Evolutionary conservation across 2,329 filamentous ascomycete species (phyloP).

Genomic region (Cercospora sp.): DNA sequence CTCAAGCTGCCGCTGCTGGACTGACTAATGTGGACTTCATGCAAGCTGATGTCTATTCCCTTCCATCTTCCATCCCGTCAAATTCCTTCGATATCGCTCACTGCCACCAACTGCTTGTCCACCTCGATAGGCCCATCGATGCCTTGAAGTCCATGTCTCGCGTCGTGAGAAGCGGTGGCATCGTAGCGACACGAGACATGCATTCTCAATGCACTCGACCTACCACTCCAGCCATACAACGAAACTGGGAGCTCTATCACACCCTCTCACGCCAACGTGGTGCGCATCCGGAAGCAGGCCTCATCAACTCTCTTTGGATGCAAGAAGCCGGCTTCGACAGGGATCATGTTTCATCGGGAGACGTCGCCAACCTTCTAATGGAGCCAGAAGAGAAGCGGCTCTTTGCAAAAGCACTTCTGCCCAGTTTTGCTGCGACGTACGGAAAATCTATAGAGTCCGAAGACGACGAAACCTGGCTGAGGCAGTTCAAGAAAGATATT

Average conservation of each 20-base stretch:
- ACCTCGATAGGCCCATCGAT: slow-evolving; percentile 52
- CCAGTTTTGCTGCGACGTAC: background rate
- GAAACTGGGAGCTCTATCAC: slow-evolving; percentile 16
- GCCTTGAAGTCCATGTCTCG: slow-evolving; percentile 56
- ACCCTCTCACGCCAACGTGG: slow-evolving; percentile 17
- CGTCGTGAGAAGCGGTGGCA: slow-evolving; percentile 53
- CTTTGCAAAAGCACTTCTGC: background rate
- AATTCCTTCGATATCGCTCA: slow-evolving; percentile 57
- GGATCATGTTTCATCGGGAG: slow-evolving; percentile 13
- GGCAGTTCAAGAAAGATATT: background rate
- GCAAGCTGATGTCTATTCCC: slow-evolving; percentile 10
- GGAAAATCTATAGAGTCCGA: background rate
- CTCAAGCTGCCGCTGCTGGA: slow-evolving; percentile 6
- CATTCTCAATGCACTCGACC: slow-evolving; percentile 5
- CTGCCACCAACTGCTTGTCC: slow-evolving; percentile 58
- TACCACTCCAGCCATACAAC: slow-evolving; percentile 15
- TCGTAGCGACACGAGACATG: slow-evolving; percentile 50
- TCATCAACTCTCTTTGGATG: slow-evolving; percentile 25
- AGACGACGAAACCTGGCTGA: slow-evolving; percentile 4
- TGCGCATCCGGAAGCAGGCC: slow-evolving; percentile 23
- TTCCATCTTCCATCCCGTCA: background rate
- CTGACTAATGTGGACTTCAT: slow-evolving; percentile 20
- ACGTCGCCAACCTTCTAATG: background rate
- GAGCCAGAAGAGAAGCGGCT: background rate
- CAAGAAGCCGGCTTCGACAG: slow-evolving; percentile 28